A percentile compares a stretch with the other conserved stretches of the same genome.
phyloP scores from a whole-genome alignment of 768 basidiomycete species.

The Boletellus sp. region DNA sequence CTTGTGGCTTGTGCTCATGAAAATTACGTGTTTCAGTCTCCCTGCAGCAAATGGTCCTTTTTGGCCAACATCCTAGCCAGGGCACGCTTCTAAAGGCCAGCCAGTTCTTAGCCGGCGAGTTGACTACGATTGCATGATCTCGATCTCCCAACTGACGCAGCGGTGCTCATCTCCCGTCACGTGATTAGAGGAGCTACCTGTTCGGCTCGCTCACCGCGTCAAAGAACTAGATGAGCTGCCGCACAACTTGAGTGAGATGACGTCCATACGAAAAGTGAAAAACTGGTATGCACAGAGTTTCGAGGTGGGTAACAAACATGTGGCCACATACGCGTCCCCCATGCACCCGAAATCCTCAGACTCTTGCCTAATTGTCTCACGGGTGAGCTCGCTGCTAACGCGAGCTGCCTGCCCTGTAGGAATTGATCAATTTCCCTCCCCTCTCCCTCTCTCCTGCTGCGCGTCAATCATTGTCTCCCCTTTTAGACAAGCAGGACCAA shows the following conservation, averaged over 20 bases:
- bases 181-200: constrained; percentile 80
- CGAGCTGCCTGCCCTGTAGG: constrained; percentile 43
- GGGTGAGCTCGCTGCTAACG: constrained; percentile 2
- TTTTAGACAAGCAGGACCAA: constrained; percentile 30
- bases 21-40: constrained; percentile 57
- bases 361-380: background rate
- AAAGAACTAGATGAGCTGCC: constrained; percentile 95
- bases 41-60: constrained; percentile 95
- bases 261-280: constrained; percentile 89
- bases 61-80: constrained; percentile 93
- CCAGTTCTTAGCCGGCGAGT: constrained; percentile 77
- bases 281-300: constrained; percentile 99
- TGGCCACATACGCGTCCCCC: background rate
- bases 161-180: background rate
- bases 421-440: constrained; percentile 82
- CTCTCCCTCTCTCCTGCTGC: constrained; percentile 67
- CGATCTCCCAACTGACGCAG: too few relatives aligned
- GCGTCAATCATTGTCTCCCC: constrained; percentile 58
- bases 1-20: constrained; percentile 7
- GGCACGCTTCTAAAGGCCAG: constrained; percentile 91
- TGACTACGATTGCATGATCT: background rate
- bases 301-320: constrained; percentile 57
- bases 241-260: constrained; percentile 87
- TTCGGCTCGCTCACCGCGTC: constrained; percentile 91
- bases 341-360: background rate